These are phyloP conservation scores for Trichomonas vaginalis DNA, from an alignment of 208 protist species.

Conservation along the genomic window DNA sequence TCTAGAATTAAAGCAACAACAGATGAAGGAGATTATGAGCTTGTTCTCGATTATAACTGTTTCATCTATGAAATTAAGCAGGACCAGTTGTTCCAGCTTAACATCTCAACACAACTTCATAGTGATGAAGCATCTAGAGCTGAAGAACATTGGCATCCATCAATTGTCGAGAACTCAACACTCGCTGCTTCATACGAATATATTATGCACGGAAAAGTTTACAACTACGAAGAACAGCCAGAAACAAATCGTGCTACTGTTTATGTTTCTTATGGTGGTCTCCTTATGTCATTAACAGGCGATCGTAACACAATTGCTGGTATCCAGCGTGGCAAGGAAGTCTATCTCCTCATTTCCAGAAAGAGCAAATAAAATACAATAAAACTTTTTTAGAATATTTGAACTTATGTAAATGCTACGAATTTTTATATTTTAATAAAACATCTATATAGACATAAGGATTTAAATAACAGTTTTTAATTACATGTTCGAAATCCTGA, in stretches of 20 bases:
- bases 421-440: too few relatives aligned
- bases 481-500: too few relatives aligned
- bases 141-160: background rate
- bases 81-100: background rate
- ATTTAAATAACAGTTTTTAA: too few relatives aligned
- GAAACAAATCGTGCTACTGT: background rate
- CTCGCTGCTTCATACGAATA: background rate
- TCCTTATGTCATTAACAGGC: background rate
- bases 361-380: too few relatives aligned
- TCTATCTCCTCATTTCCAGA: background rate
- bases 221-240: background rate
- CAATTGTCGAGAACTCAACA: background rate
- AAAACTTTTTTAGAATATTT: too few relatives aligned
- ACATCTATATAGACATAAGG: too few relatives aligned
- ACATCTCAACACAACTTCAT: background rate
- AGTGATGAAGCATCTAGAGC: background rate
- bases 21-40: background rate
- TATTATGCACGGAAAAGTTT: constrained; percentile 15
- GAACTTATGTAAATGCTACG: too few relatives aligned
- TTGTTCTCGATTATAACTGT: background rate
- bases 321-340: background rate
- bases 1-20: background rate
- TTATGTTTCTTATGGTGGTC: background rate
- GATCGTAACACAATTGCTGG: background rate
- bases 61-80: background rate